A percentile compares a stretch with the other conserved stretches of the same genome.
Conservation (phyloP, 176 grass and related monocot genomes). For the Ensete glaucum region DNA sequence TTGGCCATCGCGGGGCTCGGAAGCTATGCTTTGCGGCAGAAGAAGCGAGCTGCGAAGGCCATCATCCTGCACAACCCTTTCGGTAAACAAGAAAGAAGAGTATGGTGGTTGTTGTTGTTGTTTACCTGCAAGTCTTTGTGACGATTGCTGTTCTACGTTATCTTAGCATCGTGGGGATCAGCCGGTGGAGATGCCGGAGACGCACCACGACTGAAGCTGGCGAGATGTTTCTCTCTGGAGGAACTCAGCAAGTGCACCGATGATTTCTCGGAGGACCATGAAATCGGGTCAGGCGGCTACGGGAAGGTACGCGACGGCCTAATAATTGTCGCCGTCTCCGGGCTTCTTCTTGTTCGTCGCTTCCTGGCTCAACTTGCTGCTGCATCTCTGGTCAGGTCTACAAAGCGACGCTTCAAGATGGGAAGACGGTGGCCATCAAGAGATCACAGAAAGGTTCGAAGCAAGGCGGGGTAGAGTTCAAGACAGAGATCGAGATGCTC, state of each 20-base stretch:
- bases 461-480: conserved; percentile 83
- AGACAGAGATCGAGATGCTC: conserved; percentile 89
- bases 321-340: not conserved
- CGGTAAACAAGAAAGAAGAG: conserved; percentile 27
- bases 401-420: conserved; percentile 54
- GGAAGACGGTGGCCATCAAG: conserved; percentile 62
- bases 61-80: conserved; percentile 75
- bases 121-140: not conserved
- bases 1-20: conserved; percentile 46
- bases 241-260: conserved; percentile 63
- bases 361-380: not conserved
- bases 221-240: conserved; percentile 70
- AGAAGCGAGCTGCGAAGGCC: conserved; percentile 50
- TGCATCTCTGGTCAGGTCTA: conserved; percentile 53
- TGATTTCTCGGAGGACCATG: conserved; percentile 59
- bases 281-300: conserved; percentile 77
- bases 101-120: too few species aligned
- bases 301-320: conserved; percentile 43
- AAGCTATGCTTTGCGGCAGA: conserved; percentile 53
- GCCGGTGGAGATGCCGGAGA: conserved; percentile 44
- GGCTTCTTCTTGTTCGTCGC: not conserved
- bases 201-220: conserved; percentile 66
- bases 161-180: conserved; percentile 66
- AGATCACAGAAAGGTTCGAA: conserved; percentile 68
- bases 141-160: not conserved